Base-by-base conservation (phyloP, 352 stramenopile species). In the Pythium plurisporium region DNA sequence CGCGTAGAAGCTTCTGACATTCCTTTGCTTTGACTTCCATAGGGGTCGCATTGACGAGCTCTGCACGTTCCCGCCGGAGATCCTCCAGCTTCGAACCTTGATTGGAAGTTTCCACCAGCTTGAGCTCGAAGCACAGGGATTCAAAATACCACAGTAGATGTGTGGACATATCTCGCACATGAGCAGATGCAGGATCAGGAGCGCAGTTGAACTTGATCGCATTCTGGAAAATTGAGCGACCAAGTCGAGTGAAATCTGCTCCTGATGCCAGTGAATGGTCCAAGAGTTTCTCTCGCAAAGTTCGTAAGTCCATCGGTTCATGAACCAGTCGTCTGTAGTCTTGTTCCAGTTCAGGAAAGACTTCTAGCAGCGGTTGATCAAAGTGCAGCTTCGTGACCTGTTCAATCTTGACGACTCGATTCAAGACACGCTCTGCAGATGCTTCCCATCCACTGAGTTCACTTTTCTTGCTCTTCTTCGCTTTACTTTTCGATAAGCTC, bases 61-160 rank as follows among this genome's bases (percentile, higher is more conserved):
- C 70, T 0, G 69, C 74, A 20, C 84, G 75, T 29, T 91, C 70
- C n/a, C 65, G 47, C 11, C 81, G 73, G 30, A 88, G 51, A n/a
- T 77, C 56, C 36, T 72, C 52, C 4, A 78, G 73, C 43, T 79
- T 81, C 7, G 27, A 47, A 44, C 19, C 41, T 45, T 55, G 14
- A 22, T 60, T 37, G 7, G 50, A 36, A 5, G 56, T 40, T n/a
- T 68, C 48, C 2, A 46, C n/a, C 33, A 87, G 68, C 14, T 84
- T 59, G 30, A 66, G 59, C 57, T 94, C 84, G 1, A 78, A 72
- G 41, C 84, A 92, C 3, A 94, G 71, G 51, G 84, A 89, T 58
- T 91, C 77, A 38, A 94, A 94, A 54, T 92, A 91, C 84, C 84
- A 94, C 55, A 79, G 45, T 59, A 94, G 64, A 41, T 94, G 85